Evolutionary conservation across 257 asterid species (phyloP).

Genomic region (Jasminum sambac): DNA sequence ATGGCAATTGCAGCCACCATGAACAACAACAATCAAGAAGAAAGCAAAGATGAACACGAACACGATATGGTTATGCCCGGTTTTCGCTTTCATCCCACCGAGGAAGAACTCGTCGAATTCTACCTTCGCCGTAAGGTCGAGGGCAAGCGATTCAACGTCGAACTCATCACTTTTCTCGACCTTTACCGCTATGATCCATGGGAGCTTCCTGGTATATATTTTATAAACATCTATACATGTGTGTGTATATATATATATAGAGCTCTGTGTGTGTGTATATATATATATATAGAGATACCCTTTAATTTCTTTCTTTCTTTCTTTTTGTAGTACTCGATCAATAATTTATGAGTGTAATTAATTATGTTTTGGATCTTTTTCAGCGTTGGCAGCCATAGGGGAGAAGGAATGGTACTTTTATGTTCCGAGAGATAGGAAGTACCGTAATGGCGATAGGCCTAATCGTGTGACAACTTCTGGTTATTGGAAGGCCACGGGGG

Average conservation of each 20-base stretch:
- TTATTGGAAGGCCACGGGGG: slow-evolving; percentile 98
- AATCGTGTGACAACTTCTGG: slow-evolving; percentile 98
- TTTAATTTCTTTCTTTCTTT: background rate
- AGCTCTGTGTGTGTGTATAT: too few relatives aligned
- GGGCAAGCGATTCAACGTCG: slow-evolving; percentile 96
- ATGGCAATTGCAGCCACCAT: slow-evolving; percentile 73
- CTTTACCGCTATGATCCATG: slow-evolving; percentile 98
- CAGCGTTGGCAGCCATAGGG: slow-evolving; percentile 96
- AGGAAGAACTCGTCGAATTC: slow-evolving; percentile 94
- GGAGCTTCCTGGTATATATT: slow-evolving; percentile 88
- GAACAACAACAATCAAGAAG: slow-evolving; percentile 45
- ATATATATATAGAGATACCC: background rate
- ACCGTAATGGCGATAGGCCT: slow-evolving; percentile 92
- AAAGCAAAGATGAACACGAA: slow-evolving; percentile 59
- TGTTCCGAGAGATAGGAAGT: slow-evolving; percentile 91
- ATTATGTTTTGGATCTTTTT: background rate
- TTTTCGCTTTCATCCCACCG: slow-evolving; percentile 94
- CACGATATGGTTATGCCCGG: slow-evolving; percentile 97
- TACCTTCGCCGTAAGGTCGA: slow-evolving; percentile 99
- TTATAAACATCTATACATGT: too few relatives aligned
- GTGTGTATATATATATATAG: too few relatives aligned
- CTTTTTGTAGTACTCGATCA: background rate
- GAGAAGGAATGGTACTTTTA: slow-evolving; percentile 98
- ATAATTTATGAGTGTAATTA: background rate
- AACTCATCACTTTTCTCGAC: slow-evolving; percentile 88